Base-by-base conservation (phyloP, 176 grass and related monocot genomes). In the Secale cereale region DNA sequence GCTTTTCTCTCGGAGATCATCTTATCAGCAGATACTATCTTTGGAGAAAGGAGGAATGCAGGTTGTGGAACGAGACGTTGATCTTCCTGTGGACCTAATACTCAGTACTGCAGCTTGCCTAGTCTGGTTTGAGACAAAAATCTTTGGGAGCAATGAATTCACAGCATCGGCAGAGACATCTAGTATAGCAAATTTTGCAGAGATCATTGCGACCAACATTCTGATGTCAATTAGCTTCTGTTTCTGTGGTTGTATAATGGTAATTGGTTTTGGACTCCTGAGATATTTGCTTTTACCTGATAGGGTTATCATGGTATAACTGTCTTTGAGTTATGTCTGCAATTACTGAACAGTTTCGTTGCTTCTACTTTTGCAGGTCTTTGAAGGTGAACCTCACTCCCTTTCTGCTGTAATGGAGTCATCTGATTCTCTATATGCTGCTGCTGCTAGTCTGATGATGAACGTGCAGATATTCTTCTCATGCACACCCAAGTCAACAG, bases 151-250 rank as follows among this genome's bases (percentile, higher is more conserved):
- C 80, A 84, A 59, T 12, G 87, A 87, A 80, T 79, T 81, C 56
- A 81, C 65, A 32, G 60, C 28, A 73, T 81, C 84, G 65, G 71
- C 76, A 45, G 64, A 74, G 36, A 67, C 81, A 88, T 91, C 86
- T 73, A 46, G 84, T 84, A 79, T 92, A 78, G 59, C 82, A 72
- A 79, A 68, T 71, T 92, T 87, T 78, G 78, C 88, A 57, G 91
- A 98, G 84, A 92, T 87, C 81, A 94, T 98, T 81, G 89, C 93
- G n/a, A 95, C 93, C 10, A 88, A 92, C 77, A 85, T 91, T 88
- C 84, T 98, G 62, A 95, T 98, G 89, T 91, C 97, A 68, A 85
- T 98, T 81, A 98, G 97, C 89, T 98, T 90, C 89, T 89, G 78
- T 87, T 98, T 98, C 90, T 86, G 70, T 91, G 81, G 83, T 76